Evolutionary conservation across 2,329 filamentous ascomycete genomes (phyloP), one percentile per base, ranked within the genome.

Genomic region (Remersonia thermophila): DNA sequence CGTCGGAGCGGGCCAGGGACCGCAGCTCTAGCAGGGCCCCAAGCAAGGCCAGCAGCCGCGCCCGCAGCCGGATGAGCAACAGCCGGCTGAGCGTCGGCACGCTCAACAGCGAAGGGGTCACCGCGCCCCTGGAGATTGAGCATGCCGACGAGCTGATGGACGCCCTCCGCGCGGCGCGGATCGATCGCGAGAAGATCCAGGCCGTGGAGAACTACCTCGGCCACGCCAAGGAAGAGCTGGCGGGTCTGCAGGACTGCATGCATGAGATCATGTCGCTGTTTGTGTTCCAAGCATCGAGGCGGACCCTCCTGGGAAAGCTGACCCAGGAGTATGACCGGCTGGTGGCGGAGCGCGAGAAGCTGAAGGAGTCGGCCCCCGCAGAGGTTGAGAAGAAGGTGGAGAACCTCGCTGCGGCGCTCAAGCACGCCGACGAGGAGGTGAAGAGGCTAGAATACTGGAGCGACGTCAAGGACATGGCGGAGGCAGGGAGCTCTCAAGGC

Each of bases 141-240:
- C 72, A 84, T 50, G 71, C 85, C 13, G 71, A 76, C 3, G 73
- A 74, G 3, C 63, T 98, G 17, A 69, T 93, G 62, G 61, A 59
- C 15, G 70, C 73, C 2, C 58, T 98, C 37, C 80, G 77, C 43
- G 62, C 61, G 27, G 75, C 81, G 5, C 71, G 52, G 7, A 84
- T 98, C 47, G 91, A 98, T 54, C 74, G 91, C 25, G 89, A 96
- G 61, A 96, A 91, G 62, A 76, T 93, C 40, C 80, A 89, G 42
- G 79, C 80, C 0, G 70, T 95, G 15, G 77, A 81, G 49, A 82
- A 73, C 43, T 98, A 94, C 53, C 65, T 95, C n/a, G 65, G 77
- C 29, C 69, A 91, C 36, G 83, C 75, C 14, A 74, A 73, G 5
- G 76, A 82, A 16, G 85, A 95, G 48, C 62, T 96, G 18, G 68